Evolutionary conservation across 768 basidiomycete species (phyloP).

Genomic region (Auriscalpium orientale): DNA sequence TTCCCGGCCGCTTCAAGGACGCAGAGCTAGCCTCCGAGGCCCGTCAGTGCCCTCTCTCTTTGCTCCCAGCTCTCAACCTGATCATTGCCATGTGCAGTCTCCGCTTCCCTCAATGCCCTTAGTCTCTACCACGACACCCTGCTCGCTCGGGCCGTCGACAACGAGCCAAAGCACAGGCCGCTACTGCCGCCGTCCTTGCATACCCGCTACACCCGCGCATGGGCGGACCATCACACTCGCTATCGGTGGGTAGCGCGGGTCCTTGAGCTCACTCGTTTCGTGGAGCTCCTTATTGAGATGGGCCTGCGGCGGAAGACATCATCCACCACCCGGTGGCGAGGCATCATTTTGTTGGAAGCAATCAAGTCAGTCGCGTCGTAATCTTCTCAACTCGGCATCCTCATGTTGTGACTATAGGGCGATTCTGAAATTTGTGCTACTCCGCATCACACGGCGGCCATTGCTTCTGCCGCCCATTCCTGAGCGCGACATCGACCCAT

Average conservation of each 20-base stretch:
- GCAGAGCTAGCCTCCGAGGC: constrained; percentile 93
- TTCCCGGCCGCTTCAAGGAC: constrained; percentile 96
- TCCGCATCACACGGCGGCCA: constrained; percentile 72
- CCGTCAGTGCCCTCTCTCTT: constrained; percentile 48
- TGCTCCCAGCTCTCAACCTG: constrained; percentile 2
- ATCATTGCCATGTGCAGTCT: constrained; percentile 43
- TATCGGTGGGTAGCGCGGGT: constrained; percentile 78
- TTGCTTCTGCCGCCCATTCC: constrained; percentile 73
- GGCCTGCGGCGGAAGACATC: constrained; percentile 64
- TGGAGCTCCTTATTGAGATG: constrained; percentile 90
- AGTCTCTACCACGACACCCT: constrained; percentile 95
- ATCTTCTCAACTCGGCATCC: constrained; percentile 3
- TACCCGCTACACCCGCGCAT: constrained; percentile 85
- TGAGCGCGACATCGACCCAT: constrained; percentile 81
- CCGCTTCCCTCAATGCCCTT: constrained; percentile 77
- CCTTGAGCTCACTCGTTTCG: constrained; percentile 71
- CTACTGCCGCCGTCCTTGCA: constrained; percentile 73
- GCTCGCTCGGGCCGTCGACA: constrained; percentile 58
- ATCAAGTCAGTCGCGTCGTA: constrained; percentile 61
- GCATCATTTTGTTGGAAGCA: constrained; percentile 68
- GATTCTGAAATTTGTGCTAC: constrained; percentile 60
- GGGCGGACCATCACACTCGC: constrained; percentile 56
- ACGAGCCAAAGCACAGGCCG: constrained; percentile 62
- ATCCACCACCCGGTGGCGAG: constrained; percentile 60
- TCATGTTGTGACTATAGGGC: constrained; percentile 41